Conservation (phyloP, 1,284 basidiomycete species). For the Leccinum ambiguum region DNA sequence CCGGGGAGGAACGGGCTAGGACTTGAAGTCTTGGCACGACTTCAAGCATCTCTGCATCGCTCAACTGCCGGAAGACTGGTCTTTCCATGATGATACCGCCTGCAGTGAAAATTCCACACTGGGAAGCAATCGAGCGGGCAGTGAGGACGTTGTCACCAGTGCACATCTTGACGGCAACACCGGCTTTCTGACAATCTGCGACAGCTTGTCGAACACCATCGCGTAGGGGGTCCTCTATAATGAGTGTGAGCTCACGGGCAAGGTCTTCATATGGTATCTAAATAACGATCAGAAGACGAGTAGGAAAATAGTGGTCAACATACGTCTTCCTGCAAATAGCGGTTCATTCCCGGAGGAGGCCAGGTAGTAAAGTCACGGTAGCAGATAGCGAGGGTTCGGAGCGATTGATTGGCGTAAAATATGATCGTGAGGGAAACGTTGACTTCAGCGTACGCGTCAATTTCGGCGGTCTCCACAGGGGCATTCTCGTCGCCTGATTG, state of each 20-base stretch:
- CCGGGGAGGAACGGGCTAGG: constrained; percentile 93
- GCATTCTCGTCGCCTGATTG: constrained; percentile 28
- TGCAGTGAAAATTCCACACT: constrained; percentile 92
- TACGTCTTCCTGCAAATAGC: constrained; percentile 57
- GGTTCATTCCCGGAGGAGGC: constrained; percentile 64
- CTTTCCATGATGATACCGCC: constrained; percentile 98
- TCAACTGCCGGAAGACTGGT: constrained; percentile 69
- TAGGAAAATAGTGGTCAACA: constrained; percentile 10
- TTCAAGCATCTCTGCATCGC: constrained; percentile 54
- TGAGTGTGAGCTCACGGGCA: constrained; percentile 75
- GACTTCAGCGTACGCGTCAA: constrained; percentile 65
- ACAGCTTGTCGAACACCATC: constrained; percentile 90
- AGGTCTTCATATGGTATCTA: constrained; percentile 75
- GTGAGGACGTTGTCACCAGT: constrained; percentile 98
- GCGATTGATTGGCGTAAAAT: constrained; percentile 92
- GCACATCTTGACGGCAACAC: constrained; percentile 98
- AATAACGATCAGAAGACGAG: constrained; percentile 9
- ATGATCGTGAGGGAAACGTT: constrained; percentile 92
- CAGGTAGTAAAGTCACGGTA: constrained; percentile 87
- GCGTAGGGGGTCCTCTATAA: constrained; percentile 96
- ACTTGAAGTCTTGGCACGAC: constrained; percentile 74
- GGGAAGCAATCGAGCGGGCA: constrained; percentile 89
- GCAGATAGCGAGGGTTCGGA: constrained; percentile 91
- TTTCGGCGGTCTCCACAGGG: constrained; percentile 56
- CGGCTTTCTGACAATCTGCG: constrained; percentile 81